phyloP scores from a whole-genome alignment of 192 early-diverging fungal genomes.

The Dispira simplex region DNA sequence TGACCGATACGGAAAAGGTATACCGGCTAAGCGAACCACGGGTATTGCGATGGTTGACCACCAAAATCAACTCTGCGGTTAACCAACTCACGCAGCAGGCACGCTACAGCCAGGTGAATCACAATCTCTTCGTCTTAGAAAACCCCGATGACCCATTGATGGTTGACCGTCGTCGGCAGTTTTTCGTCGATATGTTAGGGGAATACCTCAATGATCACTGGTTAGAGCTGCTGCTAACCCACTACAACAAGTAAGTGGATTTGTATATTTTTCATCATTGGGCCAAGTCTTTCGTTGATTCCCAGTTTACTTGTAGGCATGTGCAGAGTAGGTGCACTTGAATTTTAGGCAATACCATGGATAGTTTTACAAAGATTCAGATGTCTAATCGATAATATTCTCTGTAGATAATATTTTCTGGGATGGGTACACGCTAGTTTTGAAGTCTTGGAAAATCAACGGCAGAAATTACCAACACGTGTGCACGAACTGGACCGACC shows the following conservation, averaged over 20 bases:
- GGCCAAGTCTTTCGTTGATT: not conserved
- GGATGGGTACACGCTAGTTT: not conserved
- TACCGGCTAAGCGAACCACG: not conserved
- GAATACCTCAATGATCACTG: constrained; percentile 8
- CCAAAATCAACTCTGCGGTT: too few species aligned
- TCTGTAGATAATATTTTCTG: not conserved
- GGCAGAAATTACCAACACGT: not conserved
- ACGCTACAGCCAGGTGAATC: too few species aligned
- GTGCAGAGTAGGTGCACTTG: too few species aligned
- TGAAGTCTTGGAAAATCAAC: not conserved
- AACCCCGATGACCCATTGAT: too few species aligned
- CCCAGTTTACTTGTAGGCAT: not conserved
- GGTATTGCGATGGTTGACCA: not conserved
- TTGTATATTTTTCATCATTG: not conserved
- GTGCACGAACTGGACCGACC: not conserved
- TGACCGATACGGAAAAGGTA: constrained; percentile 1
- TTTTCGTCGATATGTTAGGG: constrained; percentile 1
- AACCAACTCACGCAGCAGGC: too few species aligned
- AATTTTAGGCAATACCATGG: too few species aligned
- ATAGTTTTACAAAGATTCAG: too few species aligned
- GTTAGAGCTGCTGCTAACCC: not conserved
- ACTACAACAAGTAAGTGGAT: not conserved
- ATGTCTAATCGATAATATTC: too few species aligned
- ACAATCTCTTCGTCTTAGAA: too few species aligned
- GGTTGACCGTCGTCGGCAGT: too few species aligned